Evolutionary conservation across 1,139 yeast genomes (phyloP).

Genomic region (Candida pseudoviswanathii): DNA sequence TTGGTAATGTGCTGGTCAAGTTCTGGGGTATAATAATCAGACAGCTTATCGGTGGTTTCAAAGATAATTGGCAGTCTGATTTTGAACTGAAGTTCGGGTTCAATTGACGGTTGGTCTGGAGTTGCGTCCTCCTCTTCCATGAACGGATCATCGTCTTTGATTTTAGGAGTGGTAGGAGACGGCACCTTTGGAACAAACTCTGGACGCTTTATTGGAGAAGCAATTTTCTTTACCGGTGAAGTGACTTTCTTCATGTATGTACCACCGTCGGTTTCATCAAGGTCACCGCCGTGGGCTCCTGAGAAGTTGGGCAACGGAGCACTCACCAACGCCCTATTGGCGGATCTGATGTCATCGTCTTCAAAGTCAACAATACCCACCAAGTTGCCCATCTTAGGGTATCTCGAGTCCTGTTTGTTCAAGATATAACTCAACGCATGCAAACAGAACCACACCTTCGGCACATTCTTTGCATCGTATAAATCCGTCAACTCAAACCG

Average conservation of each 20-base stretch:
- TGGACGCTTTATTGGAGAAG: constrained; percentile 14
- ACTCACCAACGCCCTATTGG: constrained; percentile 68
- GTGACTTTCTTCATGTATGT: constrained; percentile 28
- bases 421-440: constrained; percentile 84
- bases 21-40: constrained; percentile 26
- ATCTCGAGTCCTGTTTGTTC: constrained; percentile 49
- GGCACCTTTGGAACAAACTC: neutral
- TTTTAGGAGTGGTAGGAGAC: constrained; percentile 9
- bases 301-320: constrained; percentile 67
- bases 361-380: constrained; percentile 66
- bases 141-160: constrained; percentile 15
- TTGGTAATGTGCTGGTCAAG: constrained; percentile 25
- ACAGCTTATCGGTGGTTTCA: constrained; percentile 2
- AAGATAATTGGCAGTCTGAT: constrained; percentile 5
- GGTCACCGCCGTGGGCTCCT: constrained; percentile 37
- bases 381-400: constrained; percentile 64
- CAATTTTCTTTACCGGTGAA: constrained; percentile 9
- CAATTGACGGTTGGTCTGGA: neutral
- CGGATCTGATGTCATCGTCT: constrained; percentile 65
- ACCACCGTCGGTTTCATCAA: constrained; percentile 20
- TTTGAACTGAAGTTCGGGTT: constrained; percentile 3
- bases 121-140: neutral
- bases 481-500: constrained; percentile 90
- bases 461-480: constrained; percentile 89
- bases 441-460: constrained; percentile 90